Conservation (phyloP, 2,329 filamentous ascomycete species). For the Sarocladium oryzae region DNA sequence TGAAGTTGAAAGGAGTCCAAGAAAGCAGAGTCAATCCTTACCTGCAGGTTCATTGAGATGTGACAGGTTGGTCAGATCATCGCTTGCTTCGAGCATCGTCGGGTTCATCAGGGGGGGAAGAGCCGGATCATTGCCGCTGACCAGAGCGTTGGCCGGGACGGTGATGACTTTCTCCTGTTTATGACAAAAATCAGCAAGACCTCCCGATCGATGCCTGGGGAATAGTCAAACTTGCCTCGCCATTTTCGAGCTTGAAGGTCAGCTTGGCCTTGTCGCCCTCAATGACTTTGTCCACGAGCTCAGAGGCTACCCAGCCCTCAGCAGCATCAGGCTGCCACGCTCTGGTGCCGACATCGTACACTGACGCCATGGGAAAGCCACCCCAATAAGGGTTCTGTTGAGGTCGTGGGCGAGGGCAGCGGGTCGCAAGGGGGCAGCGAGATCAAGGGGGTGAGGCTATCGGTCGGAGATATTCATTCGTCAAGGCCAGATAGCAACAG, state of each 20-base stretch:
- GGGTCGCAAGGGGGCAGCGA: background rate
- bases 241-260: slow-evolving; percentile 85
- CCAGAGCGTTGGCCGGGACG: slow-evolving; percentile 69
- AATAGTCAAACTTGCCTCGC: slow-evolving; percentile 57
- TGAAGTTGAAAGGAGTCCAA: slow-evolving; percentile 9
- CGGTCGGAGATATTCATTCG: slow-evolving; percentile 14
- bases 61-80: slow-evolving; percentile 94
- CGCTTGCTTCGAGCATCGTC: slow-evolving; percentile 94
- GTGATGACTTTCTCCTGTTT: slow-evolving; percentile 70
- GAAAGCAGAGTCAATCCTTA: slow-evolving; percentile 33
- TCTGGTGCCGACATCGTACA: slow-evolving; percentile 92
- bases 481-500: slow-evolving; percentile 4
- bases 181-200: background rate
- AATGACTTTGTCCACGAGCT: slow-evolving; percentile 78
- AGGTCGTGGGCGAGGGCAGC: background rate
- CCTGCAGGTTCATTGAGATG: slow-evolving; percentile 97
- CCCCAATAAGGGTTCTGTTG: slow-evolving; percentile 2
- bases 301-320: slow-evolving; percentile 96
- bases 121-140: slow-evolving; percentile 67
- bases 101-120: slow-evolving; percentile 97
- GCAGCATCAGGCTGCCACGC: slow-evolving; percentile 96
- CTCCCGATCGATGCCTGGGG: background rate
- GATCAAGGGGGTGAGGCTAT: background rate
- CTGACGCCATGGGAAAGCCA: slow-evolving; percentile 67
- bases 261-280: slow-evolving; percentile 83